These are phyloP conservation scores for Xylaria sp. DNA, from an alignment of 2,329 filamentous ascomycete species.

Conservation along the genomic window DNA sequence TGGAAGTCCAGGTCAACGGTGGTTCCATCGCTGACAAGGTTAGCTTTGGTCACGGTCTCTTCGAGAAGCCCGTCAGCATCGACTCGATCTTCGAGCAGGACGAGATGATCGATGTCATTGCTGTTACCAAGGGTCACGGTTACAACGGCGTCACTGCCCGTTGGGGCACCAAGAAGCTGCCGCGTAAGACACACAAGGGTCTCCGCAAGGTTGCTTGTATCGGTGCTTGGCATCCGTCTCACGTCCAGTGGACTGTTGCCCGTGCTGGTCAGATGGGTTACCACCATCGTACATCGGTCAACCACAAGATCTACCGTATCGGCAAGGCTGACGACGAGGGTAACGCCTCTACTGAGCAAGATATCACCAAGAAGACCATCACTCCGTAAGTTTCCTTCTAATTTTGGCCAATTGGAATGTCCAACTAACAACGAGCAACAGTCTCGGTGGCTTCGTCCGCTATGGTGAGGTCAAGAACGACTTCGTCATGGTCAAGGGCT, in stretches of 20 bases:
- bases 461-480: slow-evolving; percentile 99
- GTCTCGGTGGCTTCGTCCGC: slow-evolving; percentile 98
- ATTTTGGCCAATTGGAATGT: neutral
- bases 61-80: slow-evolving; percentile 98
- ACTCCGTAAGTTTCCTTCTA: slow-evolving; percentile 79
- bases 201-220: slow-evolving; percentile 99
- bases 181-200: slow-evolving; percentile 99
- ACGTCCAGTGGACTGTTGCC: slow-evolving; percentile 99
- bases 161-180: slow-evolving; percentile 99
- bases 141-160: slow-evolving; percentile 96
- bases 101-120: slow-evolving; percentile 99
- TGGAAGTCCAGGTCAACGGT: slow-evolving; percentile 99
- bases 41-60: slow-evolving; percentile 90
- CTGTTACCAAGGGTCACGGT: slow-evolving; percentile 99
- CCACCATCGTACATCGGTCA: slow-evolving; percentile 99
- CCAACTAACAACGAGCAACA: slow-evolving; percentile 53
- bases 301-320: slow-evolving; percentile 99
- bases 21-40: slow-evolving; percentile 97
- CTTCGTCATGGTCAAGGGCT: slow-evolving; percentile 97
- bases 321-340: slow-evolving; percentile 89
- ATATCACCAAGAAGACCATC: slow-evolving; percentile 99
- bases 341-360: slow-evolving; percentile 93
- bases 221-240: slow-evolving; percentile 99
- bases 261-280: slow-evolving; percentile 99
- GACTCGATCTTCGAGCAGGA: slow-evolving; percentile 97